phyloP scores from a whole-genome alignment of 129 eudicot genomes.

The Dittrichia graveolens region DNA sequence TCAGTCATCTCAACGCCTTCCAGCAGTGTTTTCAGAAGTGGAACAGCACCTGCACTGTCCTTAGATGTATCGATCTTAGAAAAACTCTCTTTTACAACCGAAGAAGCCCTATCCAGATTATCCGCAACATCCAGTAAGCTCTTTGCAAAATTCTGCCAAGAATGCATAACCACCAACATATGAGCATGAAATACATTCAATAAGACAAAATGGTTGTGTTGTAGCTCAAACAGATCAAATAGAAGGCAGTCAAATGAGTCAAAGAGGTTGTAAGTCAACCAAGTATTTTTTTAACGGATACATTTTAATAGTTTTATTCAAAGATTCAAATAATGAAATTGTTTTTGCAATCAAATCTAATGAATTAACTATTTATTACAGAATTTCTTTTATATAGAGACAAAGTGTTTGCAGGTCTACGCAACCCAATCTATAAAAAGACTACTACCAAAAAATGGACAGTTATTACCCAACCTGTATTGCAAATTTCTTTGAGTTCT shows the following conservation, averaged over 20 bases:
- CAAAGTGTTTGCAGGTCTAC: too few relatives aligned
- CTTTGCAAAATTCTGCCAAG: slow-evolving; percentile 82
- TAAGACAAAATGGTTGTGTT: background rate
- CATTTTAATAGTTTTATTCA: too few relatives aligned
- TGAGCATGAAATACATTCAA: slow-evolving; percentile 7
- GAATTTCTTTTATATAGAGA: too few relatives aligned
- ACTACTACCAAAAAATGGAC: too few relatives aligned
- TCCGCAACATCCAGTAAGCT: slow-evolving; percentile 89
- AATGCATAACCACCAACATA: slow-evolving; percentile 13
- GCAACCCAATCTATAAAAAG: too few relatives aligned
- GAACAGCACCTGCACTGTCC: slow-evolving; percentile 77
- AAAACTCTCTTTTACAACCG: slow-evolving; percentile 77
- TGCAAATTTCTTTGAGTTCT: slow-evolving; percentile 83
- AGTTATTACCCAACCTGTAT: slow-evolving; percentile 56
- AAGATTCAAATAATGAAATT: too few relatives aligned
- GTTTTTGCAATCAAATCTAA: too few relatives aligned
- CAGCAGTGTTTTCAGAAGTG: slow-evolving; percentile 74
- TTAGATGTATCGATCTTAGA: slow-evolving; percentile 71
- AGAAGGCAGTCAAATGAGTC: too few relatives aligned
- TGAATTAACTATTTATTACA: too few relatives aligned
- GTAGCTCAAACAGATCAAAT: background rate
- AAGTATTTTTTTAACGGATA: too few relatives aligned
- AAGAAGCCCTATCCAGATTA: slow-evolving; percentile 77
- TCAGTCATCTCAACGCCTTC: slow-evolving; percentile 98
- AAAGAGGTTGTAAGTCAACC: too few relatives aligned